Evolutionary conservation across 768 basidiomycete species (phyloP).

Genomic region (Lentinula guzmanii): DNA sequence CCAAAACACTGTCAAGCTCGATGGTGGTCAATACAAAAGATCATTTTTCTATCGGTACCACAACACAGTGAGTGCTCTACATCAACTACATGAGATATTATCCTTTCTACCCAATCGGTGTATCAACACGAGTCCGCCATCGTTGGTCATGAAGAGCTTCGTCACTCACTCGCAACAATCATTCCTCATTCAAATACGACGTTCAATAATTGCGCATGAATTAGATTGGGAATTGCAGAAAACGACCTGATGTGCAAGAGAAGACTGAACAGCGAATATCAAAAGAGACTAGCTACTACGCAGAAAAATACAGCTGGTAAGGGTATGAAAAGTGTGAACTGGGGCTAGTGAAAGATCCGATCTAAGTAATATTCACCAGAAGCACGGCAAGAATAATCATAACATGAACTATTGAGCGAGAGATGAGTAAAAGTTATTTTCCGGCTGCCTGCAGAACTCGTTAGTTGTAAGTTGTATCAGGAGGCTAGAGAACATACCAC

Average conservation of each 20-base stretch:
- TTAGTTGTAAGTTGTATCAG: slow-evolving; percentile 17
- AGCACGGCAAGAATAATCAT: slow-evolving; percentile 6
- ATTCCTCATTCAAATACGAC: background rate
- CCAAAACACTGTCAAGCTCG: background rate
- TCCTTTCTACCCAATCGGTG: background rate
- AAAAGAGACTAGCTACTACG: background rate
- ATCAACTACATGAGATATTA: background rate
- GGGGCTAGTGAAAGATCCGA: background rate
- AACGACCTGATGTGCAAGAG: slow-evolving; percentile 5
- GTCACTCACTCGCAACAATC: background rate
- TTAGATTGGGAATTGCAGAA: background rate
- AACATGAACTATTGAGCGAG: slow-evolving; percentile 3
- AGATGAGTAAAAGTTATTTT: slow-evolving; percentile 25
- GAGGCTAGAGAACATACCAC: slow-evolving; percentile 42
- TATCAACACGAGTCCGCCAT: background rate
- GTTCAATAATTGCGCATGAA: background rate
- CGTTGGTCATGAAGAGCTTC: background rate
- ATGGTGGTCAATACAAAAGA: slow-evolving; percentile 6
- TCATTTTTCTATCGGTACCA: background rate
- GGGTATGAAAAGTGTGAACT: slow-evolving; percentile 3
- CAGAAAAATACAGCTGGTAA: slow-evolving; percentile 1
- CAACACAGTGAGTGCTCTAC: background rate
- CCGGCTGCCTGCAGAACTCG: slow-evolving; percentile 28
- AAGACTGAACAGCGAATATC: background rate
- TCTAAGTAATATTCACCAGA: slow-evolving; percentile 8